Percentiles rank a stretch among this genome's conserved stretches.
These are phyloP conservation scores for Delonix regia DNA, from an alignment of 306 rosid species.

Conservation along the genomic window DNA sequence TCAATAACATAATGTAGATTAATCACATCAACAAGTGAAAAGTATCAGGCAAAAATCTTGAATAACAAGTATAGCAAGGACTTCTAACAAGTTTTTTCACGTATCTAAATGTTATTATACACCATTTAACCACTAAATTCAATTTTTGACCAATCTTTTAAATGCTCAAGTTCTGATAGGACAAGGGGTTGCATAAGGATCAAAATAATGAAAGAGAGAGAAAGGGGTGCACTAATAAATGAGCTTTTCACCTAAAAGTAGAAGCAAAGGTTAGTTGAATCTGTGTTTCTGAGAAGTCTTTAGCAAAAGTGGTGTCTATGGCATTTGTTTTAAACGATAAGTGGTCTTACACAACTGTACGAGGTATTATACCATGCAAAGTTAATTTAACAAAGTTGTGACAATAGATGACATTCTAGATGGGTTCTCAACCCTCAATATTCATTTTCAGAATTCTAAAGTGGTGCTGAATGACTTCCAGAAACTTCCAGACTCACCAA, in stretches of 20 bases:
- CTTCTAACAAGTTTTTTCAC: no score
- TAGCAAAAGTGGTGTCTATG: constrained; percentile 23
- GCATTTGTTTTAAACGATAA: constrained; percentile 12
- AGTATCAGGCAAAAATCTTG: constrained; percentile 27
- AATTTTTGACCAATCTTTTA: not conserved
- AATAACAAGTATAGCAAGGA: constrained; percentile 31
- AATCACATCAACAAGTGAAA: constrained; percentile 20
- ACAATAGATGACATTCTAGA: constrained; percentile 18
- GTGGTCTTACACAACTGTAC: constrained; percentile 44
- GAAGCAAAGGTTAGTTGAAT: not conserved
- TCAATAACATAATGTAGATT: constrained; percentile 9
- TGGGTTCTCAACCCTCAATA: constrained; percentile 15
- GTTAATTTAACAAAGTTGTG: constrained; percentile 21
- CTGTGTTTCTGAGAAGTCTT: constrained; percentile 16
- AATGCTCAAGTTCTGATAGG: constrained; percentile 49
- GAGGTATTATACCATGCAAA: constrained; percentile 40
- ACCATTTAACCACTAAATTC: not conserved
- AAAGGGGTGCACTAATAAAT: constrained; percentile 36
- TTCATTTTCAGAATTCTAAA: no score
- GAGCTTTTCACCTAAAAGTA: not conserved
- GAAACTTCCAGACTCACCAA: no score
- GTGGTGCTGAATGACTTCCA: no score
- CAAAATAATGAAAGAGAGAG: constrained; percentile 36
- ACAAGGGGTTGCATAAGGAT: constrained; percentile 49
- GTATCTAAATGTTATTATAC: no score